Conservation (phyloP, 2,329 filamentous ascomycete genomes). For the Tolypocladium guangdongense region DNA sequence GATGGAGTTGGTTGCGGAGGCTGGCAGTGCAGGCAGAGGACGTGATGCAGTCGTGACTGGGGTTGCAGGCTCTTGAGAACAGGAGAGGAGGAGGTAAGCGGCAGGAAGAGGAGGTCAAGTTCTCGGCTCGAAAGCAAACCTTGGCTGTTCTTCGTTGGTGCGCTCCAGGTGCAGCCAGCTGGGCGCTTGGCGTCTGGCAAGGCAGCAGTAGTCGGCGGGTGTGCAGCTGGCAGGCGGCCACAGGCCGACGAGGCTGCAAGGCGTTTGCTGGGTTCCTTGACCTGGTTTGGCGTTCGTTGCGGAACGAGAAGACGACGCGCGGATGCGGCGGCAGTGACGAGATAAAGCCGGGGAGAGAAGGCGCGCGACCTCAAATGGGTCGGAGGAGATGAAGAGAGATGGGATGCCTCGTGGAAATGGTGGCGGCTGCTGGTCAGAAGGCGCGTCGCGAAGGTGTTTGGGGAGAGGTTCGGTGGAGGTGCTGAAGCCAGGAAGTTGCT, state of each 20-base stretch:
- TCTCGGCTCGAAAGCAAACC: constrained; percentile 25
- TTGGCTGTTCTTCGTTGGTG: constrained; percentile 10
- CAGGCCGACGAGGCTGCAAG: not conserved
- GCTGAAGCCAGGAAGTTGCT: not conserved
- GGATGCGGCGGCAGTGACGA: not conserved
- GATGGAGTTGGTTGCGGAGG: constrained; percentile 19
- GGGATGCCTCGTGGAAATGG: not conserved
- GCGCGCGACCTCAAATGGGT: not conserved
- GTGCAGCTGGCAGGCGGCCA: not conserved
- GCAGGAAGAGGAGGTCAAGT: constrained; percentile 1
- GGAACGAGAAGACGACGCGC: not conserved
- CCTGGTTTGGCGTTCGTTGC: not conserved
- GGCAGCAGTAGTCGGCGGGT: not conserved
- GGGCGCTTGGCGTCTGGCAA: not conserved
- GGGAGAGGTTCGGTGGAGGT: not conserved
- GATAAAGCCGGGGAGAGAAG: not conserved
- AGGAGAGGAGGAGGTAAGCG: constrained; percentile 26
- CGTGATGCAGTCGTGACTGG: constrained; percentile 27
- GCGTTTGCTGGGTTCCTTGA: not conserved
- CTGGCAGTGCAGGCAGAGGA: constrained; percentile 16
- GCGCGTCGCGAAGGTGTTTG: constrained; percentile 1
- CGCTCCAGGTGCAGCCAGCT: not conserved
- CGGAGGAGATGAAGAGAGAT: not conserved
- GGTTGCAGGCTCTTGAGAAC: constrained; percentile 21
- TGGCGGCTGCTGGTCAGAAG: not conserved